Conservation (phyloP, 352 stramenopile species). For the Stramenopiles sp. region DNA sequence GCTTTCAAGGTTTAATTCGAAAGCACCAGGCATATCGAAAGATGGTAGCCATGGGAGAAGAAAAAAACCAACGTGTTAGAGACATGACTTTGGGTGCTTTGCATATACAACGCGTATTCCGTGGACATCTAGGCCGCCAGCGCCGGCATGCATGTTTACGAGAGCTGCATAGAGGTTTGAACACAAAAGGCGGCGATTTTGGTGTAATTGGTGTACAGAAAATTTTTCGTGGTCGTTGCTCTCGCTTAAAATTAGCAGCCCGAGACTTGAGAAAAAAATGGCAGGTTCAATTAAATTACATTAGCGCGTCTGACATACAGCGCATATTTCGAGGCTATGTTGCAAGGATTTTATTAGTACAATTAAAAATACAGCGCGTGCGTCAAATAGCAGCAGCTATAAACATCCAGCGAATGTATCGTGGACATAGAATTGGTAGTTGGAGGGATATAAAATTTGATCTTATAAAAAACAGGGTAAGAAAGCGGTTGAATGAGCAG, state of each 20-base stretch:
- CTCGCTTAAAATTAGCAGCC: neutral
- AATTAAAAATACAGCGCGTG: neutral
- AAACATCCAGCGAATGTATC: neutral
- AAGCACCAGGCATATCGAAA: neutral
- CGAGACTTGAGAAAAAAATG: neutral
- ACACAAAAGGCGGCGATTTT: neutral
- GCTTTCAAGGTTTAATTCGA: neutral
- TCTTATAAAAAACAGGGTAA: neutral
- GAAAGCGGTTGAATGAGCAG: neutral
- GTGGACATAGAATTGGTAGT: neutral
- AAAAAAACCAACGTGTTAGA: neutral
- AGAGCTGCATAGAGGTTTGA: neutral
- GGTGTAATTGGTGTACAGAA: neutral
- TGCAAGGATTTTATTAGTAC: neutral
- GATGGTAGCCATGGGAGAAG: neutral
- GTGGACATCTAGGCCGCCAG: conserved; percentile 26
- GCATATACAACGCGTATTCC: conserved; percentile 25
- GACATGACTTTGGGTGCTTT: neutral
- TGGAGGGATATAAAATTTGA: neutral
- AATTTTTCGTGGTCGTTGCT: neutral
- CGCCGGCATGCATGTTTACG: neutral
- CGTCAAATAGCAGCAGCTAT: neutral
- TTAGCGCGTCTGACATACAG: neutral
- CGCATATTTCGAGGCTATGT: neutral
- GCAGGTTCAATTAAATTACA: neutral